Base-by-base conservation (phyloP, 805 yeast genomes). In the Wickerhamomyces strasburgensis region DNA sequence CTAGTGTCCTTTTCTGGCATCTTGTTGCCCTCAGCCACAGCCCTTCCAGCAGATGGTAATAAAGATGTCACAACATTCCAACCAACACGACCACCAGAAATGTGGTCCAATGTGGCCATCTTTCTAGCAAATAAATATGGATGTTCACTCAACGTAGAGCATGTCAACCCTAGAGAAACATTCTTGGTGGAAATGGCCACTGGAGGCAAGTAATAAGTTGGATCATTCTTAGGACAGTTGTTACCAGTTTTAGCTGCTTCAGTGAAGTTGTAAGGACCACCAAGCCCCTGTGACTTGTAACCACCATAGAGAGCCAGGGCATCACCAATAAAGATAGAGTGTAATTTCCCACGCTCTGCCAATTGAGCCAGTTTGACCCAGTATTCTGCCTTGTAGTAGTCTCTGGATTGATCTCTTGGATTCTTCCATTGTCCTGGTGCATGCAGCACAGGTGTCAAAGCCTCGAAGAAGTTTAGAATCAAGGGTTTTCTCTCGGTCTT, bases 51-150 rank as follows among this genome's bases (percentile, higher is more conserved):
- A 45, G 68, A 57, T 38, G 68, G 70, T 29, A 67, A 48, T 27
- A 61, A 56, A 2, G 72, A 62, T 5, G 72, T 63, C 27, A 69
- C 75, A 27, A 69, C 61, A 46, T 69, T 69, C 75, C 75, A 69
- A 24, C 73, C 75, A 37, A 70, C 50, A 47, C 75, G 60, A 14
- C 74, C 75, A 17, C 60, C 60, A 11, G 72, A 64, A 37, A 69
- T 59, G 36, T 69, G 71, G 40, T 69, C 75, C 36, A 69, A 51
- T 1, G 75, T 68, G 13, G 72, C 70, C 39, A 65, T 47, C 41
- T 73, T 57, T 52, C 73, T 57, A 13, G 72, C 68, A 32, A 69
- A 60, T 46, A 63, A 70, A 39, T 65, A 68, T 1, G 74, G 74
- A 26, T 61, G 65, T 40, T 69, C 74, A 40, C 68, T 63, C 28